Base-by-base conservation (phyloP, 1,139 yeast genomes). In the Scheffersomyces illinoinensis region DNA sequence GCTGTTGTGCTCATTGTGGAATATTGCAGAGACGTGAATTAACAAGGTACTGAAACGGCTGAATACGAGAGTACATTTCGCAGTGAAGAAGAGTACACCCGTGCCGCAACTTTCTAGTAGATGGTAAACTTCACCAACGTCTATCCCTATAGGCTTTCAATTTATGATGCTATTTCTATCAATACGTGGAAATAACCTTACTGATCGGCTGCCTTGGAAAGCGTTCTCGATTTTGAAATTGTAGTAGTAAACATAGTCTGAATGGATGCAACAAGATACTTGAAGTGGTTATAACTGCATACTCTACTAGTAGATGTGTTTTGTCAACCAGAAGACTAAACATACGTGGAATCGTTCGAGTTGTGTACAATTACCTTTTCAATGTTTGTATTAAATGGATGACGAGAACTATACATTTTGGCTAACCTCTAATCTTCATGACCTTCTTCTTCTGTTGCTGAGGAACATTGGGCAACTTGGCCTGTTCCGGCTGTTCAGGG, bases 401-500 rank as follows among this genome's bases (percentile, higher is more conserved):
- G 43, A 33, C 43, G 24, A 58, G 54, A 46, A 24, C 33, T 50
- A n/a, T 20, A 20, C 5, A 20, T 23, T 50, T 47, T 21, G n/a
- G 23, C 60, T 64, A 79, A 10, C 84, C 84, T 64, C 85, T 75
- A 55, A 81, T 75, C 66, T 76, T 80, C 83, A 78, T 84, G 64
- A 75, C 76, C 73, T 80, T 85, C 78, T 76, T 81, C 75, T 86
- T 85, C 33, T 84, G 84, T 57, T 75, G 79, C 59, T 83, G 82
- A 2, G 83, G 83, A 75, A 82, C 74, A 59, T 78, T 68, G 47
- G 69, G 65, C 54, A 73, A 66, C 60, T 65, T 60, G 50, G 54
- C 55, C 53, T 76, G 71, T 46, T 74, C 73, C 19, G 78, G 78
- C 55, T 74, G 76, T 50, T 81, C 84, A 26, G 89, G 82, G 56